Percentiles rank a stretch among this genome's conserved stretches.
Conservation (phyloP, 176 grass and related monocot species). For the Luzula sylvatica region DNA sequence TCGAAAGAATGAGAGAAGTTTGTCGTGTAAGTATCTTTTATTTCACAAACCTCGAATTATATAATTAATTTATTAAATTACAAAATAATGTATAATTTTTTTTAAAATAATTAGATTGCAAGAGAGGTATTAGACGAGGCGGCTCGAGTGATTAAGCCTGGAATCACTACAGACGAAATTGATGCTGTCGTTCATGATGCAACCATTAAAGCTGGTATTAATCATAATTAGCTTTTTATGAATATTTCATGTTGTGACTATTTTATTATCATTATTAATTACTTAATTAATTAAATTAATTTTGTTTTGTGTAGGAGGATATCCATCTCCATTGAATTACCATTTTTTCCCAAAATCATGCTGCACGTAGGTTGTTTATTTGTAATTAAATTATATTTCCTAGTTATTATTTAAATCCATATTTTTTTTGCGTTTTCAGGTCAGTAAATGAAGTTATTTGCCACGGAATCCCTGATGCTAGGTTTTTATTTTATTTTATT, state of each 20-base stretch:
- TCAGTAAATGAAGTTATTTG: slow-evolving; percentile 98
- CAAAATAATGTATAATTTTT: slow-evolving; percentile 4
- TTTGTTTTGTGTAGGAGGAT: slow-evolving; percentile 62
- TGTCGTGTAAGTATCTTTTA: slow-evolving; percentile 57
- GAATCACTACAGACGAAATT: slow-evolving; percentile 99
- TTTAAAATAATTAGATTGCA: slow-evolving; percentile 53
- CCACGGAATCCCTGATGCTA: slow-evolving; percentile 98
- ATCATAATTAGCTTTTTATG: background rate
- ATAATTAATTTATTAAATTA: background rate
- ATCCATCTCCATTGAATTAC: slow-evolving; percentile 94
- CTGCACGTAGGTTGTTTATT: slow-evolving; percentile 99
- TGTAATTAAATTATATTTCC: too few relatives aligned
- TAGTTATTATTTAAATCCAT: too few relatives aligned
- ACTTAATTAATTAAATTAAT: slow-evolving; percentile 11
- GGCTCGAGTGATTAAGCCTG: slow-evolving; percentile 69
- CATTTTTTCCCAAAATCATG: slow-evolving; percentile 99
- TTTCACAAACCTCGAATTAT: background rate
- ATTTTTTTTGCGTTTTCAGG: slow-evolving; percentile 36
- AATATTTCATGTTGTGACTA: slow-evolving; percentile 4
- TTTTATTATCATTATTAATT: slow-evolving; percentile 11
- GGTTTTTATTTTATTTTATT: slow-evolving; percentile 45
- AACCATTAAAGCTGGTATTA: slow-evolving; percentile 73
- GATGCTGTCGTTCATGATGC: slow-evolving; percentile 91
- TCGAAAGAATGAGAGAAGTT: slow-evolving; percentile 96
- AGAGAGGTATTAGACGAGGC: slow-evolving; percentile 92